These are phyloP conservation scores for Pseudocercospora musae DNA, from an alignment of 2,329 filamentous ascomycete species.

Conservation along the genomic window DNA sequence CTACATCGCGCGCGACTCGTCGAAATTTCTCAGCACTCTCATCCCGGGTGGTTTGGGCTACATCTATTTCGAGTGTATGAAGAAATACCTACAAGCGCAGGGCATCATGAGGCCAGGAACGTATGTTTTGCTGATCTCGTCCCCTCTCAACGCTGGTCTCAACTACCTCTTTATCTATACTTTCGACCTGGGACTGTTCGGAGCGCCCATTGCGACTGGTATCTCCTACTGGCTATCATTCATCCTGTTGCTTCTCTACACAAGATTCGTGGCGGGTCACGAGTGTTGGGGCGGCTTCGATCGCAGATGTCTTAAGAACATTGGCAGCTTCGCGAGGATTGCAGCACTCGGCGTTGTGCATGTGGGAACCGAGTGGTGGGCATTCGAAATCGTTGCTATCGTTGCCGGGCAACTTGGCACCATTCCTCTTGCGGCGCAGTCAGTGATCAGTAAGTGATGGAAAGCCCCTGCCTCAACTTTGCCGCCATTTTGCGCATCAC, in stretches of 20 bases:
- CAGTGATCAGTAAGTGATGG: conserved; percentile 61
- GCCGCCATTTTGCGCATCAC: background rate
- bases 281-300: conserved; percentile 76
- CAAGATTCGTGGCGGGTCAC: conserved; percentile 65
- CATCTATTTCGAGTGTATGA: conserved; percentile 79
- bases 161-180: conserved; percentile 71
- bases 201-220: conserved; percentile 76
- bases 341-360: conserved; percentile 75
- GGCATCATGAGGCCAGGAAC: conserved; percentile 64
- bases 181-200: conserved; percentile 67
- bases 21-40: conserved; percentile 68
- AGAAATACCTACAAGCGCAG: conserved; percentile 58
- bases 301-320: conserved; percentile 61
- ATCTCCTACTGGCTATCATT: conserved; percentile 87
- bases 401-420: conserved; percentile 78
- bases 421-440: conserved; percentile 74
- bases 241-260: conserved; percentile 68
- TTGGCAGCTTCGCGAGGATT: conserved; percentile 68
- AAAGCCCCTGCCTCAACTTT: conserved; percentile 59
- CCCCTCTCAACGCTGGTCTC: conserved; percentile 56
- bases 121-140: conserved; percentile 60
- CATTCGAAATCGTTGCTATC: conserved; percentile 84
- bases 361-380: conserved; percentile 89
- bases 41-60: conserved; percentile 82
- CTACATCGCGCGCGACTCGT: conserved; percentile 69